Conservation (phyloP, 805 yeast species). For the Starmera amethionina region DNA sequence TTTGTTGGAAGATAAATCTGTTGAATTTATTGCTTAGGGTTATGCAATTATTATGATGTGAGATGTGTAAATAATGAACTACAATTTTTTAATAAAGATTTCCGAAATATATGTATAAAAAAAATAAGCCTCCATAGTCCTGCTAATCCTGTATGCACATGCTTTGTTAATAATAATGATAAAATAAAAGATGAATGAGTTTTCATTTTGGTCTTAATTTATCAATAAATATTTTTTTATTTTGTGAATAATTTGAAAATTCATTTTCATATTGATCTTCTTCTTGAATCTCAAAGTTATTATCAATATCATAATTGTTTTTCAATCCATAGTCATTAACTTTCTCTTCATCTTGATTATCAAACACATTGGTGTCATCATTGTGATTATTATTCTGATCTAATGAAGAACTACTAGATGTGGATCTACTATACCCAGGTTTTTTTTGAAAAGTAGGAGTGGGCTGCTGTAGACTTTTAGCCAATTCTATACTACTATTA, state of each 20-base stretch:
- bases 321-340: constrained; percentile 18
- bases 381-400: neutral
- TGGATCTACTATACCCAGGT: constrained; percentile 6
- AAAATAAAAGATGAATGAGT: constrained; percentile 1
- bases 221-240: constrained; percentile 30
- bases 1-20: constrained; percentile 37
- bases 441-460: constrained; percentile 15
- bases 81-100: too few species aligned
- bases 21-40: constrained; percentile 15
- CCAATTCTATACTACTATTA: constrained; percentile 11
- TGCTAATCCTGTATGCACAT: neutral
- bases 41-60: neutral
- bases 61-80: neutral
- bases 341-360: too few species aligned
- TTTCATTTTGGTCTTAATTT: constrained; percentile 26
- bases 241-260: constrained; percentile 34
- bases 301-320: constrained; percentile 22
- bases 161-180: too few species aligned
- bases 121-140: neutral
- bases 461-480: constrained; percentile 16
- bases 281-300: constrained; percentile 25
- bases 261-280: constrained; percentile 37
- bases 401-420: constrained; percentile 2
- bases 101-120: neutral
- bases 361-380: constrained; percentile 2